phyloP scores from a whole-genome alignment of 2,329 filamentous ascomycete genomes.

The Saccharata proteae region DNA sequence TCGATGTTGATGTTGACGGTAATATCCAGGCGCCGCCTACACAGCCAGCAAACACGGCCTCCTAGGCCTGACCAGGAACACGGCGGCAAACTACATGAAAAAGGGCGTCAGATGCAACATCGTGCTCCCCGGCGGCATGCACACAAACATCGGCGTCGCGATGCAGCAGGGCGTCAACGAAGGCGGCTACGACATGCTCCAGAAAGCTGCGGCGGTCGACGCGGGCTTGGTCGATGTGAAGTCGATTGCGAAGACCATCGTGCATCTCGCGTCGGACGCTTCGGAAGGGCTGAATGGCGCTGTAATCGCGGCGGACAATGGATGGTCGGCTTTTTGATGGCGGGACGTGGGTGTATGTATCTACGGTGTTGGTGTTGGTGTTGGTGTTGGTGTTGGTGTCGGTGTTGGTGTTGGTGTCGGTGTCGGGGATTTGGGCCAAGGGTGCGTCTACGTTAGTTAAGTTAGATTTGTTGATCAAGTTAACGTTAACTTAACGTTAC shows the following conservation, averaged over 20 bases:
- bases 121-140: constrained; percentile 28
- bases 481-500: too few species aligned
- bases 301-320: constrained; percentile 7
- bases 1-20: constrained; percentile 8
- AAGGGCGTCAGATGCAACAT: constrained; percentile 36
- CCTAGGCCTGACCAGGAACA: constrained; percentile 36
- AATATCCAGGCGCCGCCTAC: constrained; percentile 29
- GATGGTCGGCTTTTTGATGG: constrained; percentile 7
- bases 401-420: too few species aligned
- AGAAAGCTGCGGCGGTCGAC: constrained; percentile 12
- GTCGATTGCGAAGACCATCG: constrained; percentile 21
- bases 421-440: too few species aligned
- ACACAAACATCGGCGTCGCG: constrained; percentile 36
- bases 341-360: not conserved
- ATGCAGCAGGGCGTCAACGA: constrained; percentile 22
- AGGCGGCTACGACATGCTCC: constrained; percentile 13
- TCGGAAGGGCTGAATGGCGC: constrained; percentile 22
- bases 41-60: constrained; percentile 34
- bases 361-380: not conserved
- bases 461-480: too few species aligned
- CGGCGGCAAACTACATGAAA: constrained; percentile 34
- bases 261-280: constrained; percentile 21
- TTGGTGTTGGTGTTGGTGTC: too few species aligned
- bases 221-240: constrained; percentile 12
- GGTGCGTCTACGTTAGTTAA: too few species aligned